Evolutionary conservation across 2,329 filamentous ascomycete genomes (phyloP).

Genomic region (Ceratocystis lukuohia): DNA sequence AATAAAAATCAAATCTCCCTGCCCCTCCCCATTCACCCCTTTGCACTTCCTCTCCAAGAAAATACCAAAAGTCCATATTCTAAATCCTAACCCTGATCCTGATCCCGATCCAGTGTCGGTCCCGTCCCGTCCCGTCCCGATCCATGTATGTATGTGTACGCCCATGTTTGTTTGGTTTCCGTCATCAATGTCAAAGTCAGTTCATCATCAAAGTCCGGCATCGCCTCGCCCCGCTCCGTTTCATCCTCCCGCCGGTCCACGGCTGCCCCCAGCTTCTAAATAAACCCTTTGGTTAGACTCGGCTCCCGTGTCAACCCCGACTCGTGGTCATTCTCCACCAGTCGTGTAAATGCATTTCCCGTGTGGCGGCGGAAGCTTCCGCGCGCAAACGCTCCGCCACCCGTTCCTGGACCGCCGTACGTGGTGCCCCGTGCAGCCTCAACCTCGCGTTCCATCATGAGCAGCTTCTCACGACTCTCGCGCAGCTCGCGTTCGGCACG

Average conservation of each 20-base stretch:
- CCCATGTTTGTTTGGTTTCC: neutral
- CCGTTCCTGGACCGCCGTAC: conserved; percentile 26
- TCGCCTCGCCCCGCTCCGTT: neutral
- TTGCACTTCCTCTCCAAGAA: too few species aligned
- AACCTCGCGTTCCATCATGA: conserved; percentile 75
- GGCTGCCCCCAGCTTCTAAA: conserved; percentile 31
- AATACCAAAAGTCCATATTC: neutral
- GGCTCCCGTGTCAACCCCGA: conserved; percentile 48
- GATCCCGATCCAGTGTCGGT: neutral
- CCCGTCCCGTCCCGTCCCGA: neutral
- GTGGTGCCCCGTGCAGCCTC: conserved; percentile 56
- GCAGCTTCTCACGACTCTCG: conserved; percentile 70
- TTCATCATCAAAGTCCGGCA: neutral
- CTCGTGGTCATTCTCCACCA: conserved; percentile 32
- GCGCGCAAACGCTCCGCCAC: conserved; percentile 25
- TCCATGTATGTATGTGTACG: neutral
- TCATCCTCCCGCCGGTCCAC: neutral
- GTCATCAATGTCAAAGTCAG: neutral
- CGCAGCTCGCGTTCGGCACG: conserved; percentile 80
- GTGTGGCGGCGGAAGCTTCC: conserved; percentile 36
- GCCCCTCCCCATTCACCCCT: neutral
- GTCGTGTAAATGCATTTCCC: conserved; percentile 27
- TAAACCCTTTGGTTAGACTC: conserved; percentile 67
- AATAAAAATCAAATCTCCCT: neutral
- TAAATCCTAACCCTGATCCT: neutral